Conservation (phyloP, 1,284 basidiomycete genomes). For the Rhizopogon parksii region DNA sequence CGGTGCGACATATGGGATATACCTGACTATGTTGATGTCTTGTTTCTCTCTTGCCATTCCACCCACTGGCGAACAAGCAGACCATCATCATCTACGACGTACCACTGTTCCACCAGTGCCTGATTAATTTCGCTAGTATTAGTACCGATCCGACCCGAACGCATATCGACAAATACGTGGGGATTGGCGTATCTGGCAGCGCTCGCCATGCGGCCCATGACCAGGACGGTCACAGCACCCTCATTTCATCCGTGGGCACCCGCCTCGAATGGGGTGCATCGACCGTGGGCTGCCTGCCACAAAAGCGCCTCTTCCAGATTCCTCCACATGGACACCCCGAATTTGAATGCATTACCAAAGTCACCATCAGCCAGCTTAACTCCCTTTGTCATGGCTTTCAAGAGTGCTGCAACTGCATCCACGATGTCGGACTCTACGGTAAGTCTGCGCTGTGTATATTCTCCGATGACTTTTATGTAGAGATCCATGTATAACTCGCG, state of each 20-base stretch:
- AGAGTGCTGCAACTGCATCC: too few relatives aligned
- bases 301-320: background rate
- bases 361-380: background rate
- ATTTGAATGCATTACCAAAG: background rate
- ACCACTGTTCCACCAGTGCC: too few relatives aligned
- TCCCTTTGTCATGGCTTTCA: background rate
- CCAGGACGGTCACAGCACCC: slow-evolving; percentile 4
- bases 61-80: too few relatives aligned
- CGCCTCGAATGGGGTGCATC: background rate
- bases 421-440: slow-evolving; percentile 4
- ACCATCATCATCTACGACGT: too few relatives aligned
- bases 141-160: too few relatives aligned
- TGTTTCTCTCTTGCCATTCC: too few relatives aligned
- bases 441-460: slow-evolving; percentile 1
- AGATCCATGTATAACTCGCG: too few relatives aligned
- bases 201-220: slow-evolving; percentile 5
- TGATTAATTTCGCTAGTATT: too few relatives aligned
- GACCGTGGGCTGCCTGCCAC: slow-evolving; percentile 6
- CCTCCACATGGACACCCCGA: slow-evolving; percentile 1
- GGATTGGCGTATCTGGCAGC: background rate
- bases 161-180: background rate
- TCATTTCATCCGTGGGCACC: background rate
- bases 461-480: background rate
- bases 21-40: too few relatives aligned
- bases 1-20: background rate